phyloP scores from a whole-genome alignment of 192 early-diverging fungal genomes.

The Blastocladiella britannica region DNA sequence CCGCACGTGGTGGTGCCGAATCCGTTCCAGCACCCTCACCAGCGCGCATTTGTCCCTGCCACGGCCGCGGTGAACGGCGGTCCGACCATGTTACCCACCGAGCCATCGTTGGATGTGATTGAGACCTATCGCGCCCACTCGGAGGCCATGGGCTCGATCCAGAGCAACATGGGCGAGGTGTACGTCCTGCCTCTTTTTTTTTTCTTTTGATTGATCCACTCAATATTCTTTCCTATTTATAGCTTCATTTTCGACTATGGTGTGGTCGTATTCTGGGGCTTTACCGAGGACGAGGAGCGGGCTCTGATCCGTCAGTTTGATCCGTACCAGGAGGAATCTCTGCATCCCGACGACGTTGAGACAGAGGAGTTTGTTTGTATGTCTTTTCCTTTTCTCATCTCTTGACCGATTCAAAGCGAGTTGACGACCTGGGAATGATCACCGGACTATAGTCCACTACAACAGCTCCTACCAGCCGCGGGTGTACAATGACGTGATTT shows the following conservation, averaged over 20 bases:
- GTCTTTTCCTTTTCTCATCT: too few relatives aligned
- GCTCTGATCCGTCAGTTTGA: slow-evolving; percentile 47
- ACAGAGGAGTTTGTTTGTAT: slow-evolving; percentile 50
- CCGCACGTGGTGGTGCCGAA: too few relatives aligned
- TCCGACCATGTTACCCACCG: too few relatives aligned
- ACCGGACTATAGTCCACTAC: too few relatives aligned
- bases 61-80: too few relatives aligned
- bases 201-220: slow-evolving; percentile 3
- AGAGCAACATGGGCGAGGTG: background rate
- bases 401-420: too few relatives aligned
- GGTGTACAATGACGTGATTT: slow-evolving; percentile 79
- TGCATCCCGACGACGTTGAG: slow-evolving; percentile 45
- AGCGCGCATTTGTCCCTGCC: too few relatives aligned
- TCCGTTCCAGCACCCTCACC: too few relatives aligned
- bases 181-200: background rate
- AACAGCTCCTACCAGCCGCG: slow-evolving; percentile 15
- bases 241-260: slow-evolving; percentile 82
- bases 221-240: slow-evolving; percentile 1
- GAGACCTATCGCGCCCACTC: background rate
- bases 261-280: slow-evolving; percentile 90
- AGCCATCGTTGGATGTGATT: background rate
- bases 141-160: background rate
- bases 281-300: slow-evolving; percentile 62
- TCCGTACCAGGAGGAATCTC: slow-evolving; percentile 52
- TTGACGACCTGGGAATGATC: too few relatives aligned